Conservation (phyloP, 352 stramenopile species). For the Globisporangium sylvaticum region DNA sequence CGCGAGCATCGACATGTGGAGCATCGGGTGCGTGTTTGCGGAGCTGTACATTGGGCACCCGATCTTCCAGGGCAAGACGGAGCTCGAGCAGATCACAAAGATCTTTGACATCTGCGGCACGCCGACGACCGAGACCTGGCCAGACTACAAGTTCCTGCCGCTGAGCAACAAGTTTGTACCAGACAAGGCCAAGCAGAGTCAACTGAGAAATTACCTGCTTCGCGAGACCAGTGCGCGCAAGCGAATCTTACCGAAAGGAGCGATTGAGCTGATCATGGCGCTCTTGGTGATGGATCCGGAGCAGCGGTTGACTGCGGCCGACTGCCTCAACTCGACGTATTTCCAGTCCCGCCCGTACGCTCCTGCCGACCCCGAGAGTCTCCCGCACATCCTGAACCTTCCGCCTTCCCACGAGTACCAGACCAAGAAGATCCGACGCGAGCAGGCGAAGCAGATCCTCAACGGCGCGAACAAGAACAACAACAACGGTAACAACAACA, state of each 20-base stretch:
- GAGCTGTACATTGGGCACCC: slow-evolving; percentile 85
- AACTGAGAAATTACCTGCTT: slow-evolving; percentile 71
- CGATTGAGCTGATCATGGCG: slow-evolving; percentile 90
- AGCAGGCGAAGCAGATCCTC: slow-evolving; percentile 70
- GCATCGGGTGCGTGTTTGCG: slow-evolving; percentile 89
- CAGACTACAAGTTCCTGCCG: slow-evolving; percentile 83
- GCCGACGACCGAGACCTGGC: slow-evolving; percentile 75
- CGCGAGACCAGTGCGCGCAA: slow-evolving; percentile 68
- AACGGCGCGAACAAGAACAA: slow-evolving; percentile 29
- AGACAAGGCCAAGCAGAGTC: slow-evolving; percentile 63
- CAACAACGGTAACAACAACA: slow-evolving; percentile 29
- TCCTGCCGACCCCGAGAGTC: slow-evolving; percentile 51
- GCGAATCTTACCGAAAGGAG: slow-evolving; percentile 76
- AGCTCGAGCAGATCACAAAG: slow-evolving; percentile 85
- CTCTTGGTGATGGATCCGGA: slow-evolving; percentile 95
- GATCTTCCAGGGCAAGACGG: slow-evolving; percentile 85
- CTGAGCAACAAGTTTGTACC: slow-evolving; percentile 82
- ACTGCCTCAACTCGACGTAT: slow-evolving; percentile 92
- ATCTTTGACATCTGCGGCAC: slow-evolving; percentile 88
- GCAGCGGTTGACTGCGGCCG: slow-evolving; percentile 88
- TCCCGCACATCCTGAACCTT: slow-evolving; percentile 70
- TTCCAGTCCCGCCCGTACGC: slow-evolving; percentile 85
- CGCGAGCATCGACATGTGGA: slow-evolving; percentile 94
- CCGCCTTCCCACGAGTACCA: slow-evolving; percentile 85
- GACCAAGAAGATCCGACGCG: slow-evolving; percentile 86